Conservation (phyloP, 768 basidiomycete species). For the Sporobolomyces phaffii region DNA sequence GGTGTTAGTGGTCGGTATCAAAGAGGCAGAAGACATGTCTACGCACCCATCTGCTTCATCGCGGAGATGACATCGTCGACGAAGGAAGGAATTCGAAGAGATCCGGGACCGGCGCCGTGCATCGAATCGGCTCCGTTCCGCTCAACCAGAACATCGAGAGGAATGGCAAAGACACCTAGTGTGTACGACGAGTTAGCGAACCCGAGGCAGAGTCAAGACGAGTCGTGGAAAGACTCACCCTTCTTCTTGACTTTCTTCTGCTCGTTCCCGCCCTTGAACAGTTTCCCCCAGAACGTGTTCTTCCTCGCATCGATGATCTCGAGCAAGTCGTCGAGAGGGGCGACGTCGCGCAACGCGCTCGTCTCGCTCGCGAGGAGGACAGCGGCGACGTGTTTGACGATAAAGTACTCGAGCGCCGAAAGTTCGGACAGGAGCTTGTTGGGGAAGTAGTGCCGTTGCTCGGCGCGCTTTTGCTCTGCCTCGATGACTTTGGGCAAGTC, state of each 20-base stretch:
- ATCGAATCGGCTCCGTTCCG: slow-evolving; percentile 92
- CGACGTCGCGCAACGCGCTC: slow-evolving; percentile 64
- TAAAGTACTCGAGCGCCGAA: slow-evolving; percentile 72
- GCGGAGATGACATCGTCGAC: slow-evolving; percentile 97
- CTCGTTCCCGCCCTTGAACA: slow-evolving; percentile 72
- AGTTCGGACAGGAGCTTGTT: slow-evolving; percentile 74
- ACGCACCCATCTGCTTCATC: slow-evolving; percentile 98
- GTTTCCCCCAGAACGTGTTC: slow-evolving; percentile 88
- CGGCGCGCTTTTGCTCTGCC: slow-evolving; percentile 69
- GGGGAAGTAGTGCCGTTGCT: slow-evolving; percentile 1
- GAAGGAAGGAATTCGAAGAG: slow-evolving; percentile 87
- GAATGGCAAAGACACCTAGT: slow-evolving; percentile 84
- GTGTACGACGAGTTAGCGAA: background rate
- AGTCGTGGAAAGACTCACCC: slow-evolving; percentile 52
- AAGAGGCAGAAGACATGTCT: no score
- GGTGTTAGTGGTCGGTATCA: no score
- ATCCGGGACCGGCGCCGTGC: slow-evolving; percentile 75
- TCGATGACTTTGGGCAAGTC: slow-evolving; percentile 91
- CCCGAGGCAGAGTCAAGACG: background rate
- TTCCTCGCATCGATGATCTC: slow-evolving; percentile 90
- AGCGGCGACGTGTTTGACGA: slow-evolving; percentile 86
- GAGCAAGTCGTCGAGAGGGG: slow-evolving; percentile 72
- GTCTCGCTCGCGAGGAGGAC: slow-evolving; percentile 60
- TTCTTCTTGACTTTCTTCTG: slow-evolving; percentile 68
- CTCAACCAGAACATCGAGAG: slow-evolving; percentile 86